phyloP scores from a whole-genome alignment of 2,329 filamentous ascomycete species.

The Colletotrichum lindemuthianum region DNA sequence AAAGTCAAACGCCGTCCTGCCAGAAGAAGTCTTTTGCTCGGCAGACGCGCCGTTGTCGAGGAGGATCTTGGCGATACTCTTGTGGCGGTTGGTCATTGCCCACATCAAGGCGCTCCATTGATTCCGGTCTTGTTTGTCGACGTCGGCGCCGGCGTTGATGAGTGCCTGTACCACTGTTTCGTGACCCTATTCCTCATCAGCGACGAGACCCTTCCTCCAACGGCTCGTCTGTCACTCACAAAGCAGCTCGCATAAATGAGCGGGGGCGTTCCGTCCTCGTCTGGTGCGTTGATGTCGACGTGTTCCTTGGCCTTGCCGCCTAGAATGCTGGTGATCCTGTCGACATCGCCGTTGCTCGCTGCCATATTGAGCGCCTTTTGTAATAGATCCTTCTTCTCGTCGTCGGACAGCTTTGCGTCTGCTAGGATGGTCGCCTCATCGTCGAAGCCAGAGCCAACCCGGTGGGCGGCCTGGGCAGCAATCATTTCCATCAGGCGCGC shows the following conservation, averaged over 20 bases:
- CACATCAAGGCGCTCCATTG: conserved; percentile 99
- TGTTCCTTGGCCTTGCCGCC: conserved; percentile 77
- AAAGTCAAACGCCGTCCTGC: conserved; percentile 95
- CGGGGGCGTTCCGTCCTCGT: conserved; percentile 95
- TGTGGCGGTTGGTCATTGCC: conserved; percentile 99
- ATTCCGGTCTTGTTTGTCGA: conserved; percentile 94
- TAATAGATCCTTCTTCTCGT: conserved; percentile 81
- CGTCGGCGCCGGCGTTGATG: conserved; percentile 84
- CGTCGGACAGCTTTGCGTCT: conserved; percentile 76
- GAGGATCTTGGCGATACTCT: conserved; percentile 91
- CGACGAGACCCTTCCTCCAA: too few relatives aligned
- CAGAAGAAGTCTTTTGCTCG: conserved; percentile 93
- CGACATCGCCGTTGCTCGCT: conserved; percentile 93
- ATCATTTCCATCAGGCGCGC: conserved; percentile 94
- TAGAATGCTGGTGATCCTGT: conserved; percentile 80
- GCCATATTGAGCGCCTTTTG: conserved; percentile 95
- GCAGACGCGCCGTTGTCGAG: conserved; percentile 95
- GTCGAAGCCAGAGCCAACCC: conserved; percentile 75
- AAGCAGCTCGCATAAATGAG: conserved; percentile 99
- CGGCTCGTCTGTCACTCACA: conserved; percentile 60
- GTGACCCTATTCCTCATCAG: conserved; percentile 71
- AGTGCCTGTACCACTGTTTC: conserved; percentile 87
- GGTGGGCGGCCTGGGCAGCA: conserved; percentile 89
- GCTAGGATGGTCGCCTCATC: conserved; percentile 83
- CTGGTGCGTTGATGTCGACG: conserved; percentile 86